A percentile compares a stretch with the other conserved stretches of the same genome.
Evolutionary conservation across 2,329 filamentous ascomycete species (phyloP).

Genomic region (Rhynchosporium agropyri): DNA sequence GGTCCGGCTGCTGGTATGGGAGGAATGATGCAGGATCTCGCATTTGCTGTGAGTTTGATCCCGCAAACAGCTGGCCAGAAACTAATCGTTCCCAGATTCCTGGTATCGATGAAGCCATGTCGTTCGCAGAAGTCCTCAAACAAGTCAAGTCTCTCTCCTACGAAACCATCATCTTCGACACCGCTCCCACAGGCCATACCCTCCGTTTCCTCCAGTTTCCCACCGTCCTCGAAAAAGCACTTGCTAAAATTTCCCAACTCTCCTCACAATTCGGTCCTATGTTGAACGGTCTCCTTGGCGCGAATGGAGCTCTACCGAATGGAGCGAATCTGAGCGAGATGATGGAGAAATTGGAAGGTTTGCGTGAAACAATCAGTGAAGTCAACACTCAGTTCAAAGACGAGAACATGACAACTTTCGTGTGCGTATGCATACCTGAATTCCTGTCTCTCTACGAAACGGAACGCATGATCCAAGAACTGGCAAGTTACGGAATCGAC

Average conservation of each 20-base stretch:
- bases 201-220: conserved; percentile 98
- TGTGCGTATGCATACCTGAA: conserved; percentile 97
- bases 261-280: conserved; percentile 94
- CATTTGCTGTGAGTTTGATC: conserved; percentile 73
- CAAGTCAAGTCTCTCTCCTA: conserved; percentile 99
- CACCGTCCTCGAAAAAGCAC: conserved; percentile 94
- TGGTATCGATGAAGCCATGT: conserved; percentile 99
- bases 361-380: conserved; percentile 90
- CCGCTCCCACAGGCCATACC: conserved; percentile 95
- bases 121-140: conserved; percentile 97
- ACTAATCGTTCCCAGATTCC: conserved; percentile 68
- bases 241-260: conserved; percentile 95
- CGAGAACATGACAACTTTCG: conserved; percentile 91
- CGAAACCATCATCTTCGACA: conserved; percentile 99
- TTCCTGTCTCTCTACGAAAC: conserved; percentile 98
- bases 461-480: conserved; percentile 98
- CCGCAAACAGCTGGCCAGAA: not conserved
- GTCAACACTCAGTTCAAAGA: conserved; percentile 99
- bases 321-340: conserved; percentile 92
- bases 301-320: conserved; percentile 69
- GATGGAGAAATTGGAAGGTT: conserved; percentile 89
- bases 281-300: conserved; percentile 87
- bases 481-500: conserved; percentile 90
- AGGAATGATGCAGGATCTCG: conserved; percentile 98
- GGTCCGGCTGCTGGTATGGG: conserved; percentile 76